These are phyloP conservation scores for Nakazawaea wickerhamii DNA, from an alignment of 805 yeast species.

Conservation along the genomic window DNA sequence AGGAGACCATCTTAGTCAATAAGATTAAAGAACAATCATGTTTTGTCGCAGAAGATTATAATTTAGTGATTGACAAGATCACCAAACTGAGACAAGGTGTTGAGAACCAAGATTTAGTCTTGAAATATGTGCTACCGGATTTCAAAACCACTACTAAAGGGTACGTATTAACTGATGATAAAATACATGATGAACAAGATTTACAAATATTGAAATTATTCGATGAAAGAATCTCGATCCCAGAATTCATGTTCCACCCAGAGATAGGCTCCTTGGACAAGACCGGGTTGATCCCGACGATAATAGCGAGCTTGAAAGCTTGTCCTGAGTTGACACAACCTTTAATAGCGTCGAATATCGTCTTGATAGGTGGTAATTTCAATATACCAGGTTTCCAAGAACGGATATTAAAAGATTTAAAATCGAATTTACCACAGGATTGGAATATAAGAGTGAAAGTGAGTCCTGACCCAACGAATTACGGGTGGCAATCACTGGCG, in stretches of 20 bases:
- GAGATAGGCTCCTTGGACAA: conserved; percentile 70
- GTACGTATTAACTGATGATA: conserved; percentile 39
- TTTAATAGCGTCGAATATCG: conserved; percentile 71
- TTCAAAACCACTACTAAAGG: conserved; percentile 78
- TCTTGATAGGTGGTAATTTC: conserved; percentile 78
- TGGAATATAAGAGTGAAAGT: conserved; percentile 52
- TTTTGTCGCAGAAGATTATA: conserved; percentile 60
- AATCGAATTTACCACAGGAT: conserved; percentile 64
- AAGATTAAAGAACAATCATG: conserved; percentile 78
- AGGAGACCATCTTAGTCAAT: conserved; percentile 80
- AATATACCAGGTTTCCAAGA: conserved; percentile 61
- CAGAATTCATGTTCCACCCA: conserved; percentile 86
- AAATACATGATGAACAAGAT: conserved; percentile 32
- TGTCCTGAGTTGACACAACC: conserved; percentile 75
- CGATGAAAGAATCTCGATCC: conserved; percentile 85
- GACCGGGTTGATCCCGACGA: conserved; percentile 69
- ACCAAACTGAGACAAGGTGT: conserved; percentile 17
- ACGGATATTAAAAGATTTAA: conserved; percentile 56
- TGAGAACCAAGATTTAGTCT: conserved; percentile 26
- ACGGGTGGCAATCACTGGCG: conserved; percentile 57
- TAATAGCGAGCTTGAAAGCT: conserved; percentile 60
- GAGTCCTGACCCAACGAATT: conserved; percentile 25
- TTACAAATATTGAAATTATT: conserved; percentile 61
- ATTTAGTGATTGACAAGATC: conserved; percentile 9
- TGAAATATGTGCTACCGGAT: conserved; percentile 84